Conservation (phyloP, 192 early-diverging fungal species). For the Linnemannia elongata region DNA sequence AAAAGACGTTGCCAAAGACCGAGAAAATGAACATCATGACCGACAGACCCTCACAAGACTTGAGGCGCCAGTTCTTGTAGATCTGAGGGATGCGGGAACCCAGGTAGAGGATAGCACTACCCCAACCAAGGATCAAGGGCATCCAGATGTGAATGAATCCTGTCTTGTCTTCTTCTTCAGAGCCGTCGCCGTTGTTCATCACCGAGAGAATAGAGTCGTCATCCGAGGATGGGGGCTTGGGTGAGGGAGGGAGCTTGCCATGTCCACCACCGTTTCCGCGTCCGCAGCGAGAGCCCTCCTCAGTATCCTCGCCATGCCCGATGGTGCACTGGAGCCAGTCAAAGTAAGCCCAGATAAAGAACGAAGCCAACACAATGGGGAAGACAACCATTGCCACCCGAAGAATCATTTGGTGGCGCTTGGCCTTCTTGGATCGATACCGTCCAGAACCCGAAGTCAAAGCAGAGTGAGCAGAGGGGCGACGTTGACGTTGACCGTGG, state of each 20-base stretch:
- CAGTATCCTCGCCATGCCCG: slow-evolving; percentile 33
- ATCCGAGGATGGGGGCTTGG: slow-evolving; percentile 9
- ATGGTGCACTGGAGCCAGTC: slow-evolving; percentile 57
- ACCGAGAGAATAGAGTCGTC: slow-evolving; percentile 5
- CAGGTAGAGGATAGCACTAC: slow-evolving; percentile 78
- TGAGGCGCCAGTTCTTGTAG: slow-evolving; percentile 78
- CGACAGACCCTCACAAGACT: slow-evolving; percentile 85
- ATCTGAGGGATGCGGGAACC: slow-evolving; percentile 86
- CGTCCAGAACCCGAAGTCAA: slow-evolving; percentile 34
- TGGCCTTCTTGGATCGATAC: slow-evolving; percentile 32
- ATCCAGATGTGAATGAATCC: slow-evolving; percentile 37
- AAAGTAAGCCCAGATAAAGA: slow-evolving; percentile 48
- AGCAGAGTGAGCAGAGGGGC: slow-evolving; percentile 41
- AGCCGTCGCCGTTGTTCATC: slow-evolving; percentile 19
- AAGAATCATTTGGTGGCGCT: slow-evolving; percentile 47
- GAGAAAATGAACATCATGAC: slow-evolving; percentile 87
- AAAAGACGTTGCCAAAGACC: slow-evolving; percentile 82
- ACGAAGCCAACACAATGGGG: slow-evolving; percentile 22
- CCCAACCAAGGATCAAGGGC: slow-evolving; percentile 81
- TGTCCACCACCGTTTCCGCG: slow-evolving; percentile 39
- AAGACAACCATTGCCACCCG: slow-evolving; percentile 24
- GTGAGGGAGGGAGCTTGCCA: slow-evolving; percentile 36
- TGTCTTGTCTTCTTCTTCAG: slow-evolving; percentile 17
- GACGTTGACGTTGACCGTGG: slow-evolving; percentile 27
- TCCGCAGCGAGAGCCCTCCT: slow-evolving; percentile 34